Evolutionary conservation across 2,329 filamentous ascomycete species (phyloP), one percentile per base, ranked within the genome.

Genomic region (Aureobasidium sp.): DNA sequence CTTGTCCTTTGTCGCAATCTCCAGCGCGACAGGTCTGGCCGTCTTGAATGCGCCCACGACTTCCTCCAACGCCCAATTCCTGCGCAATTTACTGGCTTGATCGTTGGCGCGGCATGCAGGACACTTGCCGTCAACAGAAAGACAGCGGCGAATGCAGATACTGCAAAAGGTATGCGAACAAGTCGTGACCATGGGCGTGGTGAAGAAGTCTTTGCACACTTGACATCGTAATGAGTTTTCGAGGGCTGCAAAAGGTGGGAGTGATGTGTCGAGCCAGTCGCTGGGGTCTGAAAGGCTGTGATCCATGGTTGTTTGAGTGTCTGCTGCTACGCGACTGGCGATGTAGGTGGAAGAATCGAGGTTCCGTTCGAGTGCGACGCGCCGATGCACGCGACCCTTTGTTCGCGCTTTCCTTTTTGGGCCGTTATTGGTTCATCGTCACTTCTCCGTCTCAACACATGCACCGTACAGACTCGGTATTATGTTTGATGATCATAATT

Each of bases 101-200:
- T 96, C 90, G 0, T 79, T 75, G 6, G 84, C 79, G 57, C 91
- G 86, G 75, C 94, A 99, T 1, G 90, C 80, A 0, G 94, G 94
- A 69, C 94, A 99, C 74, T 89, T 91, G 9, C 91, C 89, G 67
- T 97, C 91, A 36, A 84, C 82, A 2, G 87, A 87, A 0, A 99
- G 81, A 64, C 89, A 91, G 65, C 92, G 83, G 34, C 94, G 88
- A 72, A 99, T 97, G 74, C 94, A 99, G 60, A 96, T 78, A 7
- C 93, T 97, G 80, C 94, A 99, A 72, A 99, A 99, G 0, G 94
- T 97, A 73, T 99, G 94, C 60, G 86, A 89, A 77, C 94, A 99
- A 1, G 90, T 89, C 0, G 94, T 99, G 65, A 97, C 87, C 84
- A 99, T 94, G 0, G 94, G 94, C 56, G 91, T 96, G 64, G 86